Base-by-base conservation (phyloP, 345 rosid species). In the Leavenworthia alabamica region DNA sequence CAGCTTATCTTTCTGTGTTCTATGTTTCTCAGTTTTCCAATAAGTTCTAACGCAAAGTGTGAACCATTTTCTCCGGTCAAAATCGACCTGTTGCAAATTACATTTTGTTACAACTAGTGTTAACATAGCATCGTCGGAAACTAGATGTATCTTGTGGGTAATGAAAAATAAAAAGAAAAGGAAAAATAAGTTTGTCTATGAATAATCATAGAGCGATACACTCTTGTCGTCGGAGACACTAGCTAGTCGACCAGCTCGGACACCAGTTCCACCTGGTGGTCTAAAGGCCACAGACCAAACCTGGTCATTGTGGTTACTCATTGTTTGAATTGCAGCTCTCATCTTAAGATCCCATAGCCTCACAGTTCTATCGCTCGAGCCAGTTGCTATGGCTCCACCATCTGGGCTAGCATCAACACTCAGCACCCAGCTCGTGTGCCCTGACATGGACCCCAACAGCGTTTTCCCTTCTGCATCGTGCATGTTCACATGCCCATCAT, bases 201-300 rank as follows among this genome's bases (percentile, higher is more conserved):
- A 89, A 70, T 81, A 90, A 72, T 82, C 95, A 56, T 90, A 90
- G 11, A 90, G 77, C 0, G 96, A 93, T 33, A 93, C 76, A 81
- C 96, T 87, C 75, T 93, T 89, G 82, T 87, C 99, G 61, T 93
- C 99, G 0, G 94, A 86, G 16, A 93, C 96, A 62, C 96, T 93
- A 53, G 88, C 97, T 19, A 90, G 87, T 11, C 89, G 80, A 33
- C 88, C 86, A 35, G 74, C 76, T 9, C 83, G 80, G 46, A 29
- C 70, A 15, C 83, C 78, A 0, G 75, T 72, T 19, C 84, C 83
- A 31, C 79, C 88, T 0, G 74, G 73, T 41, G 86, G 83, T 31
- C 85, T 82, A 78, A 89, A 93, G 2, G 96, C 76, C 48, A 93
- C 99, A 32, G 78, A 84, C 97, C 99, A 93, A 40, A 93, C 97